Conservation (phyloP, 73 alveolate genomes). For the Blepharisma japonicum region DNA sequence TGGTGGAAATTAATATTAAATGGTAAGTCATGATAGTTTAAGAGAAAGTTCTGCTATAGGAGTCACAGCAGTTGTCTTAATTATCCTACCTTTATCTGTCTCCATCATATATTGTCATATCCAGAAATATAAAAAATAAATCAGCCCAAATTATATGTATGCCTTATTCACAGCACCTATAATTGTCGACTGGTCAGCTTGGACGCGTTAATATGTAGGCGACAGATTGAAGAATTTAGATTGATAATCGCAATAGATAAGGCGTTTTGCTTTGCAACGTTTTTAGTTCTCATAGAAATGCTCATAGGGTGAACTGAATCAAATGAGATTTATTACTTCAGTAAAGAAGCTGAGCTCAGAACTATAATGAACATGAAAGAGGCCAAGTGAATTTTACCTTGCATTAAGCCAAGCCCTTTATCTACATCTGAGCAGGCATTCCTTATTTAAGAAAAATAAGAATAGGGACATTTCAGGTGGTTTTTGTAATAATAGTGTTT, state of each 20-base stretch:
- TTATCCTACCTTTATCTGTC: not conserved
- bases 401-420: not conserved
- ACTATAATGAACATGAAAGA: not conserved
- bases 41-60: not conserved
- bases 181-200: not conserved
- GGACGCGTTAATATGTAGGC: not conserved
- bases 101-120: not conserved
- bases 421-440: not conserved
- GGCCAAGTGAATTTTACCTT: not conserved
- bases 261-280: not conserved
- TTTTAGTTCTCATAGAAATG: not conserved
- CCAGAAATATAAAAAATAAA: not conserved
- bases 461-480: constrained; percentile 2
- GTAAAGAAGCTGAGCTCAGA: not conserved
- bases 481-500: not conserved
- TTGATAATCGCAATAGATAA: not conserved
- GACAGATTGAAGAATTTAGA: not conserved
- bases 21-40: no score
- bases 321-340: not conserved
- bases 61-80: constrained; percentile 13
- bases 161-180: not conserved
- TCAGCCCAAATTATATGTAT: not conserved
- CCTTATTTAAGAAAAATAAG: not conserved
- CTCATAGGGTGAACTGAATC: constrained; percentile 23
- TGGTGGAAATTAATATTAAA: no score